These are phyloP conservation scores for Wickerhamiella slavikovae DNA, from an alignment of 805 yeast genomes.

Conservation along the genomic window DNA sequence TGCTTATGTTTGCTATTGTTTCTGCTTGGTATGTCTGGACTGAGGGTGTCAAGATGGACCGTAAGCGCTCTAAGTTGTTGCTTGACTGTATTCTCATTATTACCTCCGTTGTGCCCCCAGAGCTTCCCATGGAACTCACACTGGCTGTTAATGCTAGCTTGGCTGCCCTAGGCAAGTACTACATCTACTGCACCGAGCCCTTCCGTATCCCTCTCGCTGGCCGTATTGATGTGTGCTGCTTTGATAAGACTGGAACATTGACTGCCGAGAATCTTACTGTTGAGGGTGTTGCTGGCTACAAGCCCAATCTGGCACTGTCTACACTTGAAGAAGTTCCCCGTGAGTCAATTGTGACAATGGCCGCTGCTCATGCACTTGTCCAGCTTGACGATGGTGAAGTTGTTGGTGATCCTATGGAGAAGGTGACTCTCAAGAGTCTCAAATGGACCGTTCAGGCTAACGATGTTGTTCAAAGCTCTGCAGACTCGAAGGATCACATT, in stretches of 20 bases:
- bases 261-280: conserved; percentile 93
- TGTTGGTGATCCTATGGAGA: conserved; percentile 99
- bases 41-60: conserved; percentile 89
- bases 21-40: conserved; percentile 98
- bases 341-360: conserved; percentile 52
- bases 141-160: conserved; percentile 92
- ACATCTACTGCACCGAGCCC: conserved; percentile 93
- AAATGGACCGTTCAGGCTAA: conserved; percentile 68
- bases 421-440: conserved; percentile 76
- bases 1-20: conserved; percentile 76
- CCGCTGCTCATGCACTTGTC: conserved; percentile 92
- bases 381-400: conserved; percentile 88
- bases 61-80: conserved; percentile 81
- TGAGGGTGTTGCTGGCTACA: conserved; percentile 85
- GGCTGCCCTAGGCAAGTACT: conserved; percentile 68
- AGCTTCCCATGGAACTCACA: conserved; percentile 95
- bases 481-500: conserved; percentile 27
- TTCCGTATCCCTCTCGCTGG: conserved; percentile 97
- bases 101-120: conserved; percentile 97
- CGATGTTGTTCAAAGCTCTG: conserved; percentile 38
- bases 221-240: conserved; percentile 93
- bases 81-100: conserved; percentile 89
- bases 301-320: conserved; percentile 31
- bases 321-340: conserved; percentile 43
- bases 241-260: conserved; percentile 94